These are phyloP conservation scores for Suillus subalutaceus DNA, from an alignment of 768 basidiomycete genomes.

Conservation along the genomic window DNA sequence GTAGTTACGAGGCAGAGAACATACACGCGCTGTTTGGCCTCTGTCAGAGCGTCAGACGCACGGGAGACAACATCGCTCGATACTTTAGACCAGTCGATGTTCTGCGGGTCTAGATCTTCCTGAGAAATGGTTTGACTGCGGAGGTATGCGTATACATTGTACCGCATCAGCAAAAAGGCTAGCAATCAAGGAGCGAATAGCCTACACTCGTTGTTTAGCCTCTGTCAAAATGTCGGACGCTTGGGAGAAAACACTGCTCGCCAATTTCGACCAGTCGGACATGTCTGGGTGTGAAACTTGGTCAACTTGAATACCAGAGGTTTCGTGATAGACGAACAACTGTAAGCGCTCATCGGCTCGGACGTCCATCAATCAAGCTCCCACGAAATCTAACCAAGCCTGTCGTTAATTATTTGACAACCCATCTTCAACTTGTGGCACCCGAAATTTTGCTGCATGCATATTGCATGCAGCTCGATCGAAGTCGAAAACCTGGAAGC, in stretches of 20 bases:
- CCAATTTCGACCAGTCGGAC: background rate
- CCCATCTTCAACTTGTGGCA: background rate
- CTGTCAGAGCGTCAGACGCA: background rate
- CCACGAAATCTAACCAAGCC: background rate
- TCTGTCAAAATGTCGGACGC: background rate
- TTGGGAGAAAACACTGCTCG: background rate
- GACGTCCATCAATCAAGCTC: background rate
- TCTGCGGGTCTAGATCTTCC: background rate
- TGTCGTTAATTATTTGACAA: background rate
- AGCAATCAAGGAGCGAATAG: background rate
- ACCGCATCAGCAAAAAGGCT: background rate
- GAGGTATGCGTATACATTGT: background rate
- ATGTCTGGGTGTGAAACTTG: background rate
- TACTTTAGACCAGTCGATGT: background rate
- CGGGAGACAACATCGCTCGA: background rate
- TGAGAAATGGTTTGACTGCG: background rate
- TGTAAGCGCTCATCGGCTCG: background rate
- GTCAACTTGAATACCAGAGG: background rate
- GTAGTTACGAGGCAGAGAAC: background rate
- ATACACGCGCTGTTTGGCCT: background rate
- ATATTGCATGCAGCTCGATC: background rate
- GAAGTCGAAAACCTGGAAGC: background rate
- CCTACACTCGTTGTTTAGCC: background rate
- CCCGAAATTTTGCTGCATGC: background rate
- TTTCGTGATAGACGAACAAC: background rate